Evolutionary conservation across 768 basidiomycete species (phyloP).

Genomic region (Hypholoma fasciculare): DNA sequence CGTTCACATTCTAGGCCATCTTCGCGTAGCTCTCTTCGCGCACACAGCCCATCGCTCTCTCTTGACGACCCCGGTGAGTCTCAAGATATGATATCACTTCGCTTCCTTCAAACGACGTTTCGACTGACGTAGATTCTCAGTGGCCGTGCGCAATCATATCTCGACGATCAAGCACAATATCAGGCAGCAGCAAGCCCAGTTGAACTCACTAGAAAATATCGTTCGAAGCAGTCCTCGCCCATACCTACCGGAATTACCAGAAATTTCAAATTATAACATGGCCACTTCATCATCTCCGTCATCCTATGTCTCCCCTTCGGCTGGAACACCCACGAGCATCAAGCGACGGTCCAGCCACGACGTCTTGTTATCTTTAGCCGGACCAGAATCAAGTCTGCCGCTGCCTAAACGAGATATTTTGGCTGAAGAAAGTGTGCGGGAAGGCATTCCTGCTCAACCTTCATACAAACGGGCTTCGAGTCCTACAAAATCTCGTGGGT

Average conservation of each 20-base stretch:
- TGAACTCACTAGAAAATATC: conserved; percentile 67
- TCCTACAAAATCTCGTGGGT: conserved; percentile 81
- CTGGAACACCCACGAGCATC: conserved; percentile 43
- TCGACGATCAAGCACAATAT: conserved; percentile 82
- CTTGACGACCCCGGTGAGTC: conserved; percentile 68
- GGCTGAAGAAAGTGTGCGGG: conserved; percentile 55
- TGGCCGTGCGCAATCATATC: conserved; percentile 76
- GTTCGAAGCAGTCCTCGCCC: conserved; percentile 70
- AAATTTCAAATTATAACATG: conserved; percentile 32
- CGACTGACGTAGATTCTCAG: conserved; percentile 34
- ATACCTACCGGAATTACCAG: conserved; percentile 38
- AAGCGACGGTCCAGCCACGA: conserved; percentile 73
- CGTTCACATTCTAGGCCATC: conserved; percentile 42
- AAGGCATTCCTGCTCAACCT: conserved; percentile 61
- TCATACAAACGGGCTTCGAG: conserved; percentile 58
- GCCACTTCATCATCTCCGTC: conserved; percentile 30
- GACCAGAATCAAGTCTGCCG: conserved; percentile 74
- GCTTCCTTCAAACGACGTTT: conserved; percentile 1
- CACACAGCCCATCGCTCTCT: conserved; percentile 57
- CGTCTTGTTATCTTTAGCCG: conserved; percentile 66
- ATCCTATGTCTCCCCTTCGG: conserved; percentile 24
- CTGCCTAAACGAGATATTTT: conserved; percentile 58
- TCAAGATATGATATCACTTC: background rate
- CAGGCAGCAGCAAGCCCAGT: conserved; percentile 80
- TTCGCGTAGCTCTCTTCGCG: conserved; percentile 42